Conservation (phyloP, 805 yeast species). For the Clavispora asparagi region DNA sequence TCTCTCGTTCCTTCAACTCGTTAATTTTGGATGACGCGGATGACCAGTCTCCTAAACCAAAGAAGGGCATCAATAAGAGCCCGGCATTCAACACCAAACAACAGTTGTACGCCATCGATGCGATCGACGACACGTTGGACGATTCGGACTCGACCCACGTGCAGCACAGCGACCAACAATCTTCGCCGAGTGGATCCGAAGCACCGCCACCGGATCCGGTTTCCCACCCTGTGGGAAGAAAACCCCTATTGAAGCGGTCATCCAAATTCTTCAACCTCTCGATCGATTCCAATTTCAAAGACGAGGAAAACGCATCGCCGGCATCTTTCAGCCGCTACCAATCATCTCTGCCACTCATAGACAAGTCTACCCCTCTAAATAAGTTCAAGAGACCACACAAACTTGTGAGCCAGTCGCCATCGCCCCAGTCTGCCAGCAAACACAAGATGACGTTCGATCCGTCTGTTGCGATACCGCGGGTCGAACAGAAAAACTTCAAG, state of each 20-base stretch:
- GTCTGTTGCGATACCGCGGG: background rate
- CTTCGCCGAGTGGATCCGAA: background rate
- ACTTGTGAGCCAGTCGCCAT: slow-evolving; percentile 40
- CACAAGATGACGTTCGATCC: slow-evolving; percentile 9
- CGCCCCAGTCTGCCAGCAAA: slow-evolving; percentile 23
- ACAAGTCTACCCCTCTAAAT: slow-evolving; percentile 12
- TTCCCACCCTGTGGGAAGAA: background rate
- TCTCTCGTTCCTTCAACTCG: slow-evolving; percentile 39
- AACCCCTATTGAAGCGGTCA: slow-evolving; percentile 31
- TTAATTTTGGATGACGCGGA: slow-evolving; percentile 35
- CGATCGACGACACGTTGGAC: slow-evolving; percentile 7
- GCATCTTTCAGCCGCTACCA: slow-evolving; percentile 6
- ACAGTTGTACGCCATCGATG: slow-evolving; percentile 17
- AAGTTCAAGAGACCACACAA: slow-evolving; percentile 42
- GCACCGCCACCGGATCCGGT: background rate
- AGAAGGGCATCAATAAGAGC: slow-evolving; percentile 30
- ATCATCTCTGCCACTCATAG: slow-evolving; percentile 8
- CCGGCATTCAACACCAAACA: slow-evolving; percentile 39
- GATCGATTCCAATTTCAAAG: slow-evolving; percentile 25
- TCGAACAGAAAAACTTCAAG: slow-evolving; percentile 15
- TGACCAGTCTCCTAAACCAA: slow-evolving; percentile 14
- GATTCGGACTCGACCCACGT: background rate
- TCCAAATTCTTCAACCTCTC: slow-evolving; percentile 38
- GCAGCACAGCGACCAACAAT: background rate
- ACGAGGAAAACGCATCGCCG: slow-evolving; percentile 7